Conservation (phyloP, 2,329 filamentous ascomycete genomes). For the Fonsecaea multimorphosa region DNA sequence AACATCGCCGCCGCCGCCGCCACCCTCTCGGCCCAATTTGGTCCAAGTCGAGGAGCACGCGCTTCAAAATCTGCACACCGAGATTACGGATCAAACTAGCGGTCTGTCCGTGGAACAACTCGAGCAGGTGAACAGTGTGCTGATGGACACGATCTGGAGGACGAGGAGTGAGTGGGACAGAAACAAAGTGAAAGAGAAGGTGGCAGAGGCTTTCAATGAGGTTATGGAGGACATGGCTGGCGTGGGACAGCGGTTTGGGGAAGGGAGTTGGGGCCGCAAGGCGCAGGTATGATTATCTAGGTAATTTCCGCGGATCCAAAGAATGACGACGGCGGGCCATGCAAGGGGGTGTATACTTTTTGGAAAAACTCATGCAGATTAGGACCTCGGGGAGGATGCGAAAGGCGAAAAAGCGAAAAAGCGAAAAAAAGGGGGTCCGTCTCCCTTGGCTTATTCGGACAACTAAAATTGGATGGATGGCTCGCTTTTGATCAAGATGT, state of each 20-base stretch:
- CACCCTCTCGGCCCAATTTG: conserved; percentile 27
- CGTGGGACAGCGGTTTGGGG: conserved; percentile 35
- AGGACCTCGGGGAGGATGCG: not conserved
- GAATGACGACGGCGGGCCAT: not conserved
- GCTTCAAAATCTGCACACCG: conserved; percentile 42
- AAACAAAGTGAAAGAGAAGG: conserved; percentile 68
- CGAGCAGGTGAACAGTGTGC: conserved; percentile 85
- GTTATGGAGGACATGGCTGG: conserved; percentile 41
- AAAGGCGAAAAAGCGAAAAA: not conserved
- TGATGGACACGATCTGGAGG: conserved; percentile 91
- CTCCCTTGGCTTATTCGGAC: not conserved
- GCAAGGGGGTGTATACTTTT: not conserved
- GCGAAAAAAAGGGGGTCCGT: too few relatives aligned
- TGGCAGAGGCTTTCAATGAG: conserved; percentile 60
- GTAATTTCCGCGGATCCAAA: not conserved
- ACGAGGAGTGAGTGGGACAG: conserved; percentile 83
- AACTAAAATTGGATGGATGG: conserved; percentile 1
- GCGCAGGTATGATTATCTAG: not conserved
- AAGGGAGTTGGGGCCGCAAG: conserved; percentile 34
- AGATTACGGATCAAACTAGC: conserved; percentile 70
- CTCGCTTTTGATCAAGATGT: not conserved
- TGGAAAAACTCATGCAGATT: not conserved
- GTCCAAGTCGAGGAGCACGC: conserved; percentile 31
- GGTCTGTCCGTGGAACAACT: conserved; percentile 90
- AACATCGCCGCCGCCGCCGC: not conserved